A percentile compares a stretch with the other conserved stretches of the same genome.
These are phyloP conservation scores for Carex scoparia DNA, from an alignment of 176 grass and related monocot genomes.

Conservation along the genomic window DNA sequence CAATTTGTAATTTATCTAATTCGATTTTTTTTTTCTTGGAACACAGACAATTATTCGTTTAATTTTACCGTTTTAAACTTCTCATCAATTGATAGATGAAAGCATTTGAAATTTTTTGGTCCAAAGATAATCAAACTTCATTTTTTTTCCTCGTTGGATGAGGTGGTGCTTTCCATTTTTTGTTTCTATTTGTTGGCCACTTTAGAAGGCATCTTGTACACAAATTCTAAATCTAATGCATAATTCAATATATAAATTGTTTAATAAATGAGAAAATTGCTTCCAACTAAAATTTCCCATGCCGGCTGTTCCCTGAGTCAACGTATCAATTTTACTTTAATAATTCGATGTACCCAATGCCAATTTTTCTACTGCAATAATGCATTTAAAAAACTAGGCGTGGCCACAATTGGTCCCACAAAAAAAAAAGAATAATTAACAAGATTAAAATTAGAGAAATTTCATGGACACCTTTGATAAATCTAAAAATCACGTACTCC, in stretches of 20 bases:
- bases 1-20: too few relatives aligned
- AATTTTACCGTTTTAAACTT: background rate
- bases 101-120: background rate
- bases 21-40: too few relatives aligned
- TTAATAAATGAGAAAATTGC: background rate
- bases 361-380: background rate
- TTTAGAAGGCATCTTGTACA: background rate
- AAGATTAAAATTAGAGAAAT: background rate
- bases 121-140: background rate
- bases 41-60: background rate
- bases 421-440: background rate
- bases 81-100: background rate
- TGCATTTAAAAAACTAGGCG: background rate
- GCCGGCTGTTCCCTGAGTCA: background rate
- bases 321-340: conserved; percentile 13
- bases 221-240: background rate
- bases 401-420: background rate
- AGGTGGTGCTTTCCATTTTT: background rate
- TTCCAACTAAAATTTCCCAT: background rate
- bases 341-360: background rate
- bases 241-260: background rate
- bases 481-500: too few relatives aligned
- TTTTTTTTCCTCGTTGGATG: background rate
- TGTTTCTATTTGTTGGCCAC: background rate
- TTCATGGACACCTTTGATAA: too few relatives aligned